Base-by-base conservation (phyloP, 2,329 filamentous ascomycete species). In the Cladophialophora carrionii region DNA sequence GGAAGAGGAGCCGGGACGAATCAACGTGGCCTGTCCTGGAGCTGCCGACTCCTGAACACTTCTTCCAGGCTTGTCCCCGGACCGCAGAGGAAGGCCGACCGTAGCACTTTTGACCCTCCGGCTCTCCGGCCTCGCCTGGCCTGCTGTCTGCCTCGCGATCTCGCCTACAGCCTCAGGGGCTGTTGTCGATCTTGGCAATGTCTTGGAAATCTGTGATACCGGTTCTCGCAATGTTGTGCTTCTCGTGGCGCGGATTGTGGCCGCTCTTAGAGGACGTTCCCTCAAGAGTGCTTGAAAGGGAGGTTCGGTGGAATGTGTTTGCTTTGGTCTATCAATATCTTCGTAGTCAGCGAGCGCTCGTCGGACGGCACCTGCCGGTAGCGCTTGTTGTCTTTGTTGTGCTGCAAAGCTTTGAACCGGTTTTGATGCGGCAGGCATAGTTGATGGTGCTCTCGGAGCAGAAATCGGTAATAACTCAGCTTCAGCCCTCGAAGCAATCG, bases 361-460 rank as follows among this genome's bases (percentile, higher is more conserved):
- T 62, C 67, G 58, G 48, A 29, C 20, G 20, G 60, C 34, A 4
- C 43, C 62, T 31, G 63, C 26, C n/a, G 75, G 74, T 8, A 78
- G 63, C 41, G 78, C 78, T 67, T 81, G 79, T 67, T 81, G 80
- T 57, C 80, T 76, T 65, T 82, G 76, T 3, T 77, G 77, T 6
- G 80, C 80, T 2, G 80, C 80, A 68, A 82, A 81, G 55, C 78
- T 82, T 60, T 70, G 71, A 51, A 70, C 56, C 26, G 63, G 64
- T 46, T 65, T 65, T 10, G 67, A 46, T 14, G 58, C 46, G 10
- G 66, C 22, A 7, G 49, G 17, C n/a, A 46, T 41, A 17, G 41
- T 22, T 10, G 62, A 58, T 32, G 62, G 29, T 43, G 61, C 37
- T 22, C 49, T 67, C n/a, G 52, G 8, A 54, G 51, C 51, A n/a